A percentile compares a stretch with the other conserved stretches of the same genome.
These are phyloP conservation scores for Helotiales sp. DNA, from an alignment of 2,329 filamentous ascomycete genomes.

Conservation along the genomic window DNA sequence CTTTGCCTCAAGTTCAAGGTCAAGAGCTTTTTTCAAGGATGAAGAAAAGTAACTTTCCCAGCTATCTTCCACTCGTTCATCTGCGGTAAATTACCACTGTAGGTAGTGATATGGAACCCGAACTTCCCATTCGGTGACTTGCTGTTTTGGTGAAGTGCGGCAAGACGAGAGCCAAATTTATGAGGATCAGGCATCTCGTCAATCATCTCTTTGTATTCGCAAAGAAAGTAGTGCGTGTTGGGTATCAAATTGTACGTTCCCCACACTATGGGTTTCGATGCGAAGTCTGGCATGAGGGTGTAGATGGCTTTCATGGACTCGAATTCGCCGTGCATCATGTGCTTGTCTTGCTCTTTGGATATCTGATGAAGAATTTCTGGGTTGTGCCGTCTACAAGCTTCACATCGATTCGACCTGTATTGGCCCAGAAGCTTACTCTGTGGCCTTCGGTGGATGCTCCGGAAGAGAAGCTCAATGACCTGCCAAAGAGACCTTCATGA, in stretches of 20 bases:
- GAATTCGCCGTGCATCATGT: conserved; percentile 41
- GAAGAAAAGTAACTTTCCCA: conserved; percentile 40
- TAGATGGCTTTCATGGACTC: conserved; percentile 39
- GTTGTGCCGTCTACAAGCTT: conserved; percentile 27
- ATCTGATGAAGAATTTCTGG: conserved; percentile 37
- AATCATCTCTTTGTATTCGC: conserved; percentile 27
- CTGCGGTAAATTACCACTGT: conserved; percentile 39
- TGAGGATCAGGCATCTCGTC: conserved; percentile 25
- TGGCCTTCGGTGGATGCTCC: conserved; percentile 33
- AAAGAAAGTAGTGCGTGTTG: conserved; percentile 27
- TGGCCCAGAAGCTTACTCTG: conserved; percentile 39
- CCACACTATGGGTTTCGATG: conserved; percentile 18
- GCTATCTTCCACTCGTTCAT: conserved; percentile 38
- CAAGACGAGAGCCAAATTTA: conserved; percentile 22
- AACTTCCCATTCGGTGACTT: conserved; percentile 33
- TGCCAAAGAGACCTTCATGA: conserved; percentile 75
- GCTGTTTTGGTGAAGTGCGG: conserved; percentile 26
- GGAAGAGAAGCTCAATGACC: conserved; percentile 57
- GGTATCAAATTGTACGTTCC: conserved; percentile 26
- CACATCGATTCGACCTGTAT: conserved; percentile 36
- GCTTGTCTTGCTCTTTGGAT: conserved; percentile 20
- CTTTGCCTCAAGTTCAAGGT: conserved; percentile 28
- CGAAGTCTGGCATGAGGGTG: conserved; percentile 12
- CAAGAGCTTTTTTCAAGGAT: conserved; percentile 20
- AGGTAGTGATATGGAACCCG: conserved; percentile 39